Base-by-base conservation (phyloP, 2,329 filamentous ascomycete species). In the Fusarium temperatum region DNA sequence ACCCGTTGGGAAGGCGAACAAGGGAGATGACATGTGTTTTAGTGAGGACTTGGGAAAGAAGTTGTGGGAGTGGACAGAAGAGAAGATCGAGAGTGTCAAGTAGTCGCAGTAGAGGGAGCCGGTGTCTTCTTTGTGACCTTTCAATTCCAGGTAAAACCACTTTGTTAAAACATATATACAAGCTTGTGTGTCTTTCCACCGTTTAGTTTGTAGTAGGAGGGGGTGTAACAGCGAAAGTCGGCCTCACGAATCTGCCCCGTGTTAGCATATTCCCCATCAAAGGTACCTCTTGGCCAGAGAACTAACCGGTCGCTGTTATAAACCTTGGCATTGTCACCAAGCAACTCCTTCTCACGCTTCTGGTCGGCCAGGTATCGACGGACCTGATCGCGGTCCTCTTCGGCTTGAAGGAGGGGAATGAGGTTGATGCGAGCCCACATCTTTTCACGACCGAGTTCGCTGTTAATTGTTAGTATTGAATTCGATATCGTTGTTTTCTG, bases 361-460 rank as follows among this genome's bases (percentile, higher is more conserved):
- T 94, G 91, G 84, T 97, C 94, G 66, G 96, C 96, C 75, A 92
- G 89, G 84, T 96, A 90, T 81, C 96, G 89, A 76, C 96, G 90
- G 73, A 98, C 95, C 82, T 96, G 92, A 85, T 99, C 96, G 70
- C 96, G 92, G 86, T 99, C 96, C 84, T 98, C 95, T 82, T 99
- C 96, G 64, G 96, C 96, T 83, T 98, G 96, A 74, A 99, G 90
- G 73, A 98, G 86, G 66, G 96, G 96, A 80, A 96, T 96, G 74
- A 99, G 89, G 85, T 98, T 91, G 85, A 99, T 97, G 81, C 96
- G 93, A 71, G 94, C 91, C 96, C 96, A 99, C 90, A 98, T 96
- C 88, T 98, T 99, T 82, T 99, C 96, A 79, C 96, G 94, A 73
- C 92, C 94, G 77, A 98, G 92, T 85, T 99, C 96, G 81, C 95